Base-by-base conservation (phyloP, 73 alveolate species). In the Paramecium octaurelia region DNA sequence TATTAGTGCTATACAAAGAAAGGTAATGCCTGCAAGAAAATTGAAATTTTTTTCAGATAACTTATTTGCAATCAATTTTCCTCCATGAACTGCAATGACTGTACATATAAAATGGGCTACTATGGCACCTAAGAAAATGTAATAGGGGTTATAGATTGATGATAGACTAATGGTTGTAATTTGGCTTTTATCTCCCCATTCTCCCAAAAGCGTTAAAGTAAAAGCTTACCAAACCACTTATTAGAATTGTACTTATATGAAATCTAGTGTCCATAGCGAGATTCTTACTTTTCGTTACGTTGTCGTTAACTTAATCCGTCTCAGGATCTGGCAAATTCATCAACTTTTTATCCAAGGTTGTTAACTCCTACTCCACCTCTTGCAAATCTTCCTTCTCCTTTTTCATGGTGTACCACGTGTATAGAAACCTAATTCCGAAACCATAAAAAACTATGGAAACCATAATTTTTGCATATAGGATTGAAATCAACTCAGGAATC, bases 31-130 rank as follows among this genome's bases (percentile, higher is more conserved):
- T 18, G 92, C 96, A 6, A 87, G 77, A 6, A 93, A 73, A 76
- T 64, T 73, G 44, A 93, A 69, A 35, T 92, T 85, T 70, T 89
- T 86, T 43, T 93, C 96, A 6, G 92, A 75, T 16, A 93, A 50
- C 29, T 69, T 68, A 70, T 86, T 86, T 31, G 94, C 96, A 31
- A 93, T 35, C 88, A 93, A 24, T 57, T 86, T 86, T 27, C 96
- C 96, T 0, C 96, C 96, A 4, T 59, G 59, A 10, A 93, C 94
- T 21, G 96, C 96, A 29, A 93, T 54, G 2, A 58, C 54, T 10
- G 96, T 86, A 40, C 96, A 93, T 6, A 89, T 27, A 16, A 93
- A 86, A 54, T 93, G 96, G 1, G 94, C 96, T 35, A 93, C 34
- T 9, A 58, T 54, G 38, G 88, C 89, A 18, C 96, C 96, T 31